Evolutionary conservation across 1,284 basidiomycete species (phyloP).

Genomic region (Nidula niveotomentosa): DNA sequence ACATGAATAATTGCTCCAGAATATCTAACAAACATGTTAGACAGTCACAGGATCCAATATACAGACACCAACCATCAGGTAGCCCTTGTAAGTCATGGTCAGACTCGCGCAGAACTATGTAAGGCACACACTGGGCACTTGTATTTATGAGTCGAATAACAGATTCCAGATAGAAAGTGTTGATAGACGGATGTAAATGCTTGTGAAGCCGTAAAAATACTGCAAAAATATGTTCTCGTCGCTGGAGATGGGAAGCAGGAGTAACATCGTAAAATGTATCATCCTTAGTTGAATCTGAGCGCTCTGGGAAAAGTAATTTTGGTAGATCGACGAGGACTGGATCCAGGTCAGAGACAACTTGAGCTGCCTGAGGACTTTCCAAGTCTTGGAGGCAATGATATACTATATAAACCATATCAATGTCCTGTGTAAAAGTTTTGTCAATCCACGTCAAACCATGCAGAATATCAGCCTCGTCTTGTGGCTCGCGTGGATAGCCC

Average conservation of each 20-base stretch:
- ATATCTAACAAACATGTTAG: conserved; percentile 2
- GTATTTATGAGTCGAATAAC: conserved; percentile 7
- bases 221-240: conserved; percentile 6
- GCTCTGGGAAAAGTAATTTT: conserved; percentile 3
- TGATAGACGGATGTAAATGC: conserved; percentile 3
- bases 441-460: neutral
- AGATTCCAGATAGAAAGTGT: conserved; percentile 6
- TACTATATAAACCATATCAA: conserved; percentile 6
- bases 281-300: neutral
- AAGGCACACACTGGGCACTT: conserved; percentile 1
- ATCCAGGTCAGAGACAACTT: conserved; percentile 5
- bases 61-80: neutral
- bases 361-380: conserved; percentile 3
- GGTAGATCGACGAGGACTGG: conserved; percentile 2
- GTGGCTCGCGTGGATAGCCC: neutral
- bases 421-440: neutral
- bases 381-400: conserved; percentile 6
- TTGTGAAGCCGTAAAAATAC: conserved; percentile 6
- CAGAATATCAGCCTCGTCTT: neutral
- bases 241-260: neutral
- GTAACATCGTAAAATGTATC: neutral
- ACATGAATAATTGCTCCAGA: conserved; percentile 4
- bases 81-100: conserved; percentile 5
- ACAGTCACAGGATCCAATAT: neutral
- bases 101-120: conserved; percentile 3